Evolutionary conservation across 306 rosid species (phyloP).

Genomic region (Cicer pinnatifidum): DNA sequence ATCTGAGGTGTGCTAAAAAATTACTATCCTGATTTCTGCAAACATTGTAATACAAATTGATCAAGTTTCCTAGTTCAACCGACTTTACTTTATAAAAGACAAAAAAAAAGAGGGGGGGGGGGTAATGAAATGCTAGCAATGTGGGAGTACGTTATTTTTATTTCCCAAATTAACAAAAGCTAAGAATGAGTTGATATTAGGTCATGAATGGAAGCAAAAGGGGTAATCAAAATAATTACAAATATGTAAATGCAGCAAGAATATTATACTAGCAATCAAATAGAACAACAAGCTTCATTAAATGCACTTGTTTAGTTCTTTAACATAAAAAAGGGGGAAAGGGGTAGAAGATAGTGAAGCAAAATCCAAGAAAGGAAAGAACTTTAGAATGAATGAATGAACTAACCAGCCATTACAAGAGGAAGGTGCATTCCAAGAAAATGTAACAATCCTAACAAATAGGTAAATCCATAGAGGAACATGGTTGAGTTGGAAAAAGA

Average conservation of each 20-base stretch:
- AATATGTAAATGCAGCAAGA: constrained; percentile 45
- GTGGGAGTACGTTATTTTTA: not conserved
- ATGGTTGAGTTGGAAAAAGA: constrained; percentile 49
- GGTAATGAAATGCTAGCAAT: constrained; percentile 15
- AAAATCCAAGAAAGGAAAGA: constrained; percentile 43
- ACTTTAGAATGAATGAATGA: constrained; percentile 22
- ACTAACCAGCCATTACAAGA: constrained; percentile 75
- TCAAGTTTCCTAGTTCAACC: constrained; percentile 35
- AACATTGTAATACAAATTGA: constrained; percentile 24
- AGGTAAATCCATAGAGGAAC: constrained; percentile 49
- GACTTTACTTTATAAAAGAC: constrained; percentile 21
- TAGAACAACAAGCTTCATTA: constrained; percentile 25
- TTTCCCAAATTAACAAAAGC: constrained; percentile 11
- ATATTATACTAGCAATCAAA: constrained; percentile 13
- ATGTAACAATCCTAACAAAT: constrained; percentile 57
- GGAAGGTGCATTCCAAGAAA: constrained; percentile 72
- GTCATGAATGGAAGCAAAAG: constrained; percentile 43
- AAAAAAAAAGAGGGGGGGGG: not conserved
- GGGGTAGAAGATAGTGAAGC: constrained; percentile 23
- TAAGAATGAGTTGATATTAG: constrained; percentile 18
- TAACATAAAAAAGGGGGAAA: constrained; percentile 41
- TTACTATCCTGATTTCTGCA: constrained; percentile 15
- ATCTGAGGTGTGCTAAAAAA: constrained; percentile 24
- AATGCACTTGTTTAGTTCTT: not conserved
- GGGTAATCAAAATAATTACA: constrained; percentile 38